Percentiles rank a stretch among this genome's conserved stretches.
Evolutionary conservation across 768 basidiomycete species (phyloP).

Genomic region (Hericium alpestre): DNA sequence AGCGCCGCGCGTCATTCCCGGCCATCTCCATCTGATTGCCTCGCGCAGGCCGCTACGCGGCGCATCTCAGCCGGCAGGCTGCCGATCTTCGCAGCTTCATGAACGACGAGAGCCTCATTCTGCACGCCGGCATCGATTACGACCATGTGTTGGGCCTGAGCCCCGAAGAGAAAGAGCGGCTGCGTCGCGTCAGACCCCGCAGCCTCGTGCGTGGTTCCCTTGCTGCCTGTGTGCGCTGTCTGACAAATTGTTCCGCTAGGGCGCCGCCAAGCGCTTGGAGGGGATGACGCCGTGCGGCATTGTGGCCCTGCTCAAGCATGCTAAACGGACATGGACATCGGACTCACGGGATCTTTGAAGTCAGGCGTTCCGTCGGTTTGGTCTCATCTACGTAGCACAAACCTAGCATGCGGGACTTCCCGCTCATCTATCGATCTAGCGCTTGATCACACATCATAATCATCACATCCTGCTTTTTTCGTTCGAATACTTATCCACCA

Average conservation of each 20-base stretch:
- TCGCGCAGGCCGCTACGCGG: constrained; percentile 43
- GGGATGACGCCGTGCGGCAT: constrained; percentile 80
- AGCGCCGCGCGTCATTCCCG: constrained; percentile 4
- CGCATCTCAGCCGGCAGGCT: constrained; percentile 59
- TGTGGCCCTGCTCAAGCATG: constrained; percentile 58
- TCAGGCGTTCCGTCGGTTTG: no score
- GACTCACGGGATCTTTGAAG: no score
- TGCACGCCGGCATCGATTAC: constrained; percentile 70
- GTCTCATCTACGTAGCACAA: no score
- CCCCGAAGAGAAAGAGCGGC: constrained; percentile 59
- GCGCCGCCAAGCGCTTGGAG: constrained; percentile 88
- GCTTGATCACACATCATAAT: no score
- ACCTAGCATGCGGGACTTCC: no score
- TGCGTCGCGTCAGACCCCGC: constrained; percentile 49
- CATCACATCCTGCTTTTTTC: no score
- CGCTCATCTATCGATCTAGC: no score
- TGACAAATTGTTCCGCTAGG: constrained; percentile 32
- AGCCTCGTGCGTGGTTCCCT: constrained; percentile 42
- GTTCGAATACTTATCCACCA: no score
- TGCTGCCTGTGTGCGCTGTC: neutral
- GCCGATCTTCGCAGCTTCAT: constrained; percentile 67
- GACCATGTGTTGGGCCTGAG: constrained; percentile 54
- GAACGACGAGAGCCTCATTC: constrained; percentile 60
- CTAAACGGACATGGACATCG: constrained; percentile 24
- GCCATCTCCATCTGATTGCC: neutral